phyloP scores from a whole-genome alignment of 2,329 filamentous ascomycete genomes.

The Leptographium lundbergii region DNA sequence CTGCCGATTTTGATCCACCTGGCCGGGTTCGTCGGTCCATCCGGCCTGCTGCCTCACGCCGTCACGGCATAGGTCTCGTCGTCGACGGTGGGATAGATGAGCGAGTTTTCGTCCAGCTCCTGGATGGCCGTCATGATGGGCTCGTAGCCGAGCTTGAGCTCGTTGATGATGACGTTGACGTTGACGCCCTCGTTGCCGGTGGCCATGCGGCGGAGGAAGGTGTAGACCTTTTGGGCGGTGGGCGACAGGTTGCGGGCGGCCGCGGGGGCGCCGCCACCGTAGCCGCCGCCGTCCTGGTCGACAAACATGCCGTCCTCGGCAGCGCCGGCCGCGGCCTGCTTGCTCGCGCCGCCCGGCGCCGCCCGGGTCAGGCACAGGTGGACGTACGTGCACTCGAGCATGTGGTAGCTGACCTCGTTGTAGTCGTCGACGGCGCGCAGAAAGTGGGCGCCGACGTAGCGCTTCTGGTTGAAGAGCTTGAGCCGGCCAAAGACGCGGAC shows the following conservation, averaged over 20 bases:
- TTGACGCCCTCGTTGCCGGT: constrained; percentile 77
- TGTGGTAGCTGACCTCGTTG: constrained; percentile 88
- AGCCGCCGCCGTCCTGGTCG: constrained; percentile 24
- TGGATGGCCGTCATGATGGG: constrained; percentile 71
- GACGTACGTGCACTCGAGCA: constrained; percentile 79
- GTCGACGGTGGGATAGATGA: constrained; percentile 85
- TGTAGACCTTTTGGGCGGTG: constrained; percentile 57
- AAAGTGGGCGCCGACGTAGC: constrained; percentile 66
- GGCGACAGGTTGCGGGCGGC: constrained; percentile 31
- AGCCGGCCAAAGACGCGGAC: constrained; percentile 77
- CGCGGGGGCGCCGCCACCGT: constrained; percentile 9
- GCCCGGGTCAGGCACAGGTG: constrained; percentile 76
- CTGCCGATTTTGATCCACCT: too few relatives aligned
- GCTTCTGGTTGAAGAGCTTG: constrained; percentile 73
- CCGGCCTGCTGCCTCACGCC: background rate
- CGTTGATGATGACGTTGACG: constrained; percentile 59
- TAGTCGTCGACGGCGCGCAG: constrained; percentile 70
- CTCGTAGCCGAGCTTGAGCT: constrained; percentile 49
- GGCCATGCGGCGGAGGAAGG: constrained; percentile 51
- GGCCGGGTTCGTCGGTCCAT: background rate
- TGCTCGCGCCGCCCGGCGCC: too few relatives aligned
- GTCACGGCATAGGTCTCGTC: constrained; percentile 57
- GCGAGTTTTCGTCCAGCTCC: constrained; percentile 59
- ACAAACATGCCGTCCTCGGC: constrained; percentile 44
- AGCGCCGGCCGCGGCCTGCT: too few relatives aligned